A percentile compares a stretch with the other conserved stretches of the same genome.
Conservation (phyloP, 371 early-diverging fungal species). For the Mucor racemosus region DNA sequence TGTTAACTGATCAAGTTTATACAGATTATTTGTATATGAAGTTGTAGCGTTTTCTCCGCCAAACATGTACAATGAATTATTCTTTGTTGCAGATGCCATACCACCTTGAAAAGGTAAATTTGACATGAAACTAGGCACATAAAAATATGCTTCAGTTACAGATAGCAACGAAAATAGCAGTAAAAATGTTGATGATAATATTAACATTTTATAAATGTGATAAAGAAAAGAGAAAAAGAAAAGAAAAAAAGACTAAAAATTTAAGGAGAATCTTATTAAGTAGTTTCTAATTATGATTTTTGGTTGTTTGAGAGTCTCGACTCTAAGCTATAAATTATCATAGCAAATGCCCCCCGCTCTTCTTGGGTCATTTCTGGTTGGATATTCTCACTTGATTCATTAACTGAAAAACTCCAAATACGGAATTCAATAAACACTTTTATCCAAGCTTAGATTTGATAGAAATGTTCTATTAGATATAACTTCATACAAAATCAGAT, state of each 20-base stretch:
- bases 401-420: too few relatives aligned
- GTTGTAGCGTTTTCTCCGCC: conserved; percentile 38
- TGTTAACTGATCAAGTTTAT: conserved; percentile 22
- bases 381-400: too few relatives aligned
- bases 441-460: too few relatives aligned
- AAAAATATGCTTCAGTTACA: conserved; percentile 25
- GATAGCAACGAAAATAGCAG: not conserved
- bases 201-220: not conserved
- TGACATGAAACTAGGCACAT: conserved; percentile 27
- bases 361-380: too few relatives aligned
- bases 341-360: not conserved
- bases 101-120: conserved; percentile 35
- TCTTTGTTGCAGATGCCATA: conserved; percentile 30
- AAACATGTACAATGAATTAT: conserved; percentile 32
- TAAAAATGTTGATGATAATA: not conserved
- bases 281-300: not conserved
- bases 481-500: too few relatives aligned
- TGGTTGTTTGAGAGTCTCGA: not conserved
- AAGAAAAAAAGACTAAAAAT: not conserved
- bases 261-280: not conserved
- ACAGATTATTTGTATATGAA: conserved; percentile 27
- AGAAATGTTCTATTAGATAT: too few relatives aligned
- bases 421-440: too few relatives aligned
- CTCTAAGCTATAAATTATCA: not conserved
- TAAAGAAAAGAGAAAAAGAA: not conserved